A percentile compares a stretch with the other conserved stretches of the same genome.
phyloP scores from a whole-genome alignment of 345 rosid genomes.

The Melastoma malabathricum region DNA sequence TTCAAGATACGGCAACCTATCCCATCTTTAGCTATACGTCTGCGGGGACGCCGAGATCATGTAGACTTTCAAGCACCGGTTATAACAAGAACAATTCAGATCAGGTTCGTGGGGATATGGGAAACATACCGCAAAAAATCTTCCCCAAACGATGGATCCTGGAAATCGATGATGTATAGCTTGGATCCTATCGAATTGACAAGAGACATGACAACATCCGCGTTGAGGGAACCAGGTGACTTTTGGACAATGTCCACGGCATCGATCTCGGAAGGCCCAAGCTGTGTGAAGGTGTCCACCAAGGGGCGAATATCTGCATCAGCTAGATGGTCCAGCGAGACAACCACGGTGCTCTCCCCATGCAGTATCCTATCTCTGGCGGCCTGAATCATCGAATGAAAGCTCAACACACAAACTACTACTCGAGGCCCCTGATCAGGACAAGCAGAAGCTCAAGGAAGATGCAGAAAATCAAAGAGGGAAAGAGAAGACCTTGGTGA shows the following conservation, averaged over 20 bases:
- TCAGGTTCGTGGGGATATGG: not conserved
- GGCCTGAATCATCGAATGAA: slow-evolving; percentile 19
- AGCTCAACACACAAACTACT: not conserved
- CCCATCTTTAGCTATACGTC: slow-evolving; percentile 24
- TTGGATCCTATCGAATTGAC: slow-evolving; percentile 22
- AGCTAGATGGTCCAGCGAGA: slow-evolving; percentile 24
- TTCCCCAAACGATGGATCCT: slow-evolving; percentile 14
- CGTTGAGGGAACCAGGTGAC: slow-evolving; percentile 17
- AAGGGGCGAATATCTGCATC: slow-evolving; percentile 24
- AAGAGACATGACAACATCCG: slow-evolving; percentile 21
- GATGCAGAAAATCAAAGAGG: too few species aligned
- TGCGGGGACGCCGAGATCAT: not conserved
- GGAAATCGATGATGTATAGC: slow-evolving; percentile 27
- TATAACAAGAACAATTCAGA: too few species aligned
- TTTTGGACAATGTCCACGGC: slow-evolving; percentile 22
- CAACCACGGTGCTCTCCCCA: slow-evolving; percentile 16
- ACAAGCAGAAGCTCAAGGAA: not conserved
- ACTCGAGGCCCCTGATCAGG: not conserved
- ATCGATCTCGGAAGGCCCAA: slow-evolving; percentile 18
- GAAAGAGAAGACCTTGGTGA: slow-evolving; percentile 24
- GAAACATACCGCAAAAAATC: slow-evolving; percentile 23
- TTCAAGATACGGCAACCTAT: slow-evolving; percentile 24
- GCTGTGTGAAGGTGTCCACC: slow-evolving; percentile 17
- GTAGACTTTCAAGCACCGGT: not conserved
- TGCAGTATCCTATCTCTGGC: slow-evolving; percentile 12